Conservation (phyloP, 495 filamentous ascomycete species). For the Neurospora sp. region DNA sequence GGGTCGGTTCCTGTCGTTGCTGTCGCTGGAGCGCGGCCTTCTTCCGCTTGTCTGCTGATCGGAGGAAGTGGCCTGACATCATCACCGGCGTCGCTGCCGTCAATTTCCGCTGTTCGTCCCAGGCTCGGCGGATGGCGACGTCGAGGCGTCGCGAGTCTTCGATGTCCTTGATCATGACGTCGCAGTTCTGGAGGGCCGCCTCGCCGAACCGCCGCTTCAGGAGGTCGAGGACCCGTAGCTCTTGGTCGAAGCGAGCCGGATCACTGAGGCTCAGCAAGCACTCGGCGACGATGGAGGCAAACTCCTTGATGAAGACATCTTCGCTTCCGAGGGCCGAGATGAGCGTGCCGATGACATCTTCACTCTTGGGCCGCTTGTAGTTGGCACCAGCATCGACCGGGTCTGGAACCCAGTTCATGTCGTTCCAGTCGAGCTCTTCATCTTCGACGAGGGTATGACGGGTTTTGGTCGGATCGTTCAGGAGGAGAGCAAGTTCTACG, state of each 20-base stretch:
- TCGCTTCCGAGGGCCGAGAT: slow-evolving; percentile 78
- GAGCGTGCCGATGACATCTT: slow-evolving; percentile 86
- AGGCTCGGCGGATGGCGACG: slow-evolving; percentile 41
- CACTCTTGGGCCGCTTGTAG: slow-evolving; percentile 77
- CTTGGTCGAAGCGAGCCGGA: slow-evolving; percentile 62
- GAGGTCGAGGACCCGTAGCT: slow-evolving; percentile 67
- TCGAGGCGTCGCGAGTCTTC: slow-evolving; percentile 71
- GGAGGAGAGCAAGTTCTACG: slow-evolving; percentile 64
- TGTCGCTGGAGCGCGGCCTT: not conserved
- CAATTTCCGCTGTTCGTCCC: not conserved
- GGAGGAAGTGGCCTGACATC: slow-evolving; percentile 19
- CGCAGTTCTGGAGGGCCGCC: slow-evolving; percentile 72
- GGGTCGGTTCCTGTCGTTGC: slow-evolving; percentile 3
- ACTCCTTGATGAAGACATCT: slow-evolving; percentile 87
- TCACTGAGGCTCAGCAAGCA: slow-evolving; percentile 54
- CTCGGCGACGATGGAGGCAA: slow-evolving; percentile 75
- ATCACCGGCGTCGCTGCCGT: not conserved
- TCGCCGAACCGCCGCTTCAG: slow-evolving; percentile 87
- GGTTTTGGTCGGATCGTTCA: slow-evolving; percentile 50
- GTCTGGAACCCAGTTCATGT: slow-evolving; percentile 85
- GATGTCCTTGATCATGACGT: slow-evolving; percentile 97
- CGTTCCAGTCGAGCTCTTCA: slow-evolving; percentile 74
- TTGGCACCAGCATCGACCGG: slow-evolving; percentile 88
- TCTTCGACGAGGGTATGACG: slow-evolving; percentile 41
- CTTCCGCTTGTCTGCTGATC: not conserved